Evolutionary conservation across 805 yeast species (phyloP), one percentile per base, ranked within the genome.

Genomic region (Metschnikowia kunwiensis): DNA sequence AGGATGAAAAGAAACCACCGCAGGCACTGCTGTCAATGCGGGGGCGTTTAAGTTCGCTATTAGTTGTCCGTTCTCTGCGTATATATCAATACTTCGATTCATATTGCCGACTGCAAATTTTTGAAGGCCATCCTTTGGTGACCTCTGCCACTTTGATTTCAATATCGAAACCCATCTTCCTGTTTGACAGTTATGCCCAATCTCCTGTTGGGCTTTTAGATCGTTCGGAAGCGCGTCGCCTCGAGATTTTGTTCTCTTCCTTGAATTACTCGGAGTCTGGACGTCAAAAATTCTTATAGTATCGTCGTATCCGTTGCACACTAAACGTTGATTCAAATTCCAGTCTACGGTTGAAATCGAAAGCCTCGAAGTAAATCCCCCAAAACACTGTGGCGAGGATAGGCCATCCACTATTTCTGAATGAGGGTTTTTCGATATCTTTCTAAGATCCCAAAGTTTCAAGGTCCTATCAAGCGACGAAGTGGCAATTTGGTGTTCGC

Each of bases 161-260:
- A 91, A 64, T 30, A 91, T 91, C 1, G 95, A 81, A 0, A 93
- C 96, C 98, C 98, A 91, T 46, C 96, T 70, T 0, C 98, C 98
- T 0, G 96, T 84, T 59, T 91, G 96, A 63, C 98, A 93, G 53
- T 93, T 93, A 56, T 93, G 98, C 38, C 75, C 76, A 32, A 91
- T 68, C 7, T 34, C 42, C 10, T 16, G 16, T 17, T 26, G 30
- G n/a, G 20, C 32, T 8, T 21, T n/a, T 13, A 33, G 18, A 11
- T 7, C 14, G 5, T 18, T 10, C 11, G 10, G 13, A 12, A 15
- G 32, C 13, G 17, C 23, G 29, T 15, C 12, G 7, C n/a, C 5
- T 7, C 25, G 5, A 12, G 5, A 9, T 23, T 23, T 5, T 23
- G 5, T 23, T 23, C n/a, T 11, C 5, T 5, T 5, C 7, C n/a